Evolutionary conservation across 2,329 filamentous ascomycete genomes (phyloP).

Genomic region (Apiospora marii): DNA sequence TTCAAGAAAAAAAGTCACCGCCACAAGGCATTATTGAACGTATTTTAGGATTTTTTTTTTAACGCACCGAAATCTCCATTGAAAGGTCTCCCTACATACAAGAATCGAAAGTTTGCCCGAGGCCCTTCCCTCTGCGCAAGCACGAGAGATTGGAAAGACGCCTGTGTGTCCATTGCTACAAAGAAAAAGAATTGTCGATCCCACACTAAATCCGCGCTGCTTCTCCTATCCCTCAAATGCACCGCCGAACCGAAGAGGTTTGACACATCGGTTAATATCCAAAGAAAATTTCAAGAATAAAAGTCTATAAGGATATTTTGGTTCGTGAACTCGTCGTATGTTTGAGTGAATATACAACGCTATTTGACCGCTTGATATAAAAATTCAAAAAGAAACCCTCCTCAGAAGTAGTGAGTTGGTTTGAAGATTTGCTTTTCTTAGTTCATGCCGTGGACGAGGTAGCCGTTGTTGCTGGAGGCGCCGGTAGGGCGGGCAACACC

Average conservation of each 20-base stretch:
- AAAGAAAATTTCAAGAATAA: not conserved
- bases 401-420: not conserved
- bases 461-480: not conserved
- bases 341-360: constrained; percentile 17
- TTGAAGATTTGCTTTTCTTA: not conserved
- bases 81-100: constrained; percentile 20
- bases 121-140: constrained; percentile 15
- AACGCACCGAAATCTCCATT: constrained; percentile 18
- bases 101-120: constrained; percentile 11
- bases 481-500: not conserved
- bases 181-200: not conserved
- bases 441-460: not conserved
- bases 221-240: not conserved
- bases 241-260: not conserved
- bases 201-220: not conserved
- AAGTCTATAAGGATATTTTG: constrained; percentile 18
- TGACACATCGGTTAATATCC: not conserved
- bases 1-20: not conserved
- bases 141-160: not conserved
- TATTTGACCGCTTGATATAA: constrained; percentile 6
- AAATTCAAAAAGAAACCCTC: not conserved
- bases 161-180: not conserved
- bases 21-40: not conserved
- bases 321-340: constrained; percentile 17
- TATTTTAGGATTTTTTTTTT: not conserved